Conservation (phyloP, 106 monocot species). For the Dioscorea dumetorum region DNA sequence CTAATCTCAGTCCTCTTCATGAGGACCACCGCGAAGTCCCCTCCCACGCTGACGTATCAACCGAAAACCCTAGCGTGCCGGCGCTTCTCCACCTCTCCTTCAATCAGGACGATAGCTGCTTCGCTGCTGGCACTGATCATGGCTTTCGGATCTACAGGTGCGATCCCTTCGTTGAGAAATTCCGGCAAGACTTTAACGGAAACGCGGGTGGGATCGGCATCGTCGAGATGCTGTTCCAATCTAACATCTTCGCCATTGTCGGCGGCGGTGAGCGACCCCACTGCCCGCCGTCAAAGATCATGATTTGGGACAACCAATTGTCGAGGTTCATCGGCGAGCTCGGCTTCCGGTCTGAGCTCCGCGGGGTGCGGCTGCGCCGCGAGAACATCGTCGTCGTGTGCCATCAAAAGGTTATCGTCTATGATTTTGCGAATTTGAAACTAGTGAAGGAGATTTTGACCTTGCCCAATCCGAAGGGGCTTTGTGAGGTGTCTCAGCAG, state of each 20-base stretch:
- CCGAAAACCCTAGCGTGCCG: neutral
- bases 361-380: conserved; percentile 76
- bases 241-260: conserved; percentile 92
- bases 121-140: conserved; percentile 69
- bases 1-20: conserved; percentile 2
- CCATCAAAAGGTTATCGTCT: conserved; percentile 85
- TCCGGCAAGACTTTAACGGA: conserved; percentile 73
- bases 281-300: conserved; percentile 83
- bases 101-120: conserved; percentile 96
- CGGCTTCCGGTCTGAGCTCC: conserved; percentile 86
- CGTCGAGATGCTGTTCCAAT: conserved; percentile 96
- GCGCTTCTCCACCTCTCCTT: conserved; percentile 78
- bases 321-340: conserved; percentile 95
- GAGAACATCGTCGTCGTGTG: conserved; percentile 88
- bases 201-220: conserved; percentile 50
- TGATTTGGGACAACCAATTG: conserved; percentile 99
- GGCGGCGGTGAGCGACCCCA: conserved; percentile 80
- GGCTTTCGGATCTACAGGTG: conserved; percentile 98
- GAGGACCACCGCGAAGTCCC: too few species aligned
- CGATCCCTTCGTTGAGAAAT: conserved; percentile 96
- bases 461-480: conserved; percentile 76
- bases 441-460: conserved; percentile 90
- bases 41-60: neutral
- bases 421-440: conserved; percentile 91
- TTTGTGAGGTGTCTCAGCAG: conserved; percentile 88